Conservation (phyloP, 176 grass and related monocot genomes). For the Aegilops umbellulata region DNA sequence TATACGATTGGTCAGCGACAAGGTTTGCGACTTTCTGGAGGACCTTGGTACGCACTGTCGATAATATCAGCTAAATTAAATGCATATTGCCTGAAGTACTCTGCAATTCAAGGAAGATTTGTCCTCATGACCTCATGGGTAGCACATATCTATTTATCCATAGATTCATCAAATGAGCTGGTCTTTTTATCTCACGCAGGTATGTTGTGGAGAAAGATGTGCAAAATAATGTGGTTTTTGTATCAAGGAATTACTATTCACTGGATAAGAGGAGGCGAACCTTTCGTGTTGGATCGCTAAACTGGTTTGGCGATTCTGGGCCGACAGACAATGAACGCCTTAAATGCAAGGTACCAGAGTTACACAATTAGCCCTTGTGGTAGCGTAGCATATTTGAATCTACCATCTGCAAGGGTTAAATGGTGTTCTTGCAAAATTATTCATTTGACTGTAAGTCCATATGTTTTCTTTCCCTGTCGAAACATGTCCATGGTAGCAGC, state of each 20-base stretch:
- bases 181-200: constrained; percentile 33
- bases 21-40: constrained; percentile 81
- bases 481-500: background rate
- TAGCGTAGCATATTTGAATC: background rate
- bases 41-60: constrained; percentile 64
- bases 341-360: constrained; percentile 78
- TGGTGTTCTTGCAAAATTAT: background rate
- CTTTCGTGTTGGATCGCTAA: constrained; percentile 79
- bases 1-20: constrained; percentile 95
- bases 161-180: background rate
- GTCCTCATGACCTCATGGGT: too few relatives aligned
- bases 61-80: constrained; percentile 30
- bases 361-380: background rate
- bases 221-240: constrained; percentile 84
- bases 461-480: too few relatives aligned
- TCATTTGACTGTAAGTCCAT: too few relatives aligned
- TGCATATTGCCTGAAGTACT: background rate
- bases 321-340: constrained; percentile 47
- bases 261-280: constrained; percentile 74
- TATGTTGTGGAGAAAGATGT: constrained; percentile 96
- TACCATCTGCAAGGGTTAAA: background rate
- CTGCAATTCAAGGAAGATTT: background rate
- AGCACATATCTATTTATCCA: background rate
- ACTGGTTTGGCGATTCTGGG: constrained; percentile 62
- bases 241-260: constrained; percentile 93